These are phyloP conservation scores for Podospora pseudocomata DNA, from an alignment of 495 filamentous ascomycete genomes.

Conservation along the genomic window DNA sequence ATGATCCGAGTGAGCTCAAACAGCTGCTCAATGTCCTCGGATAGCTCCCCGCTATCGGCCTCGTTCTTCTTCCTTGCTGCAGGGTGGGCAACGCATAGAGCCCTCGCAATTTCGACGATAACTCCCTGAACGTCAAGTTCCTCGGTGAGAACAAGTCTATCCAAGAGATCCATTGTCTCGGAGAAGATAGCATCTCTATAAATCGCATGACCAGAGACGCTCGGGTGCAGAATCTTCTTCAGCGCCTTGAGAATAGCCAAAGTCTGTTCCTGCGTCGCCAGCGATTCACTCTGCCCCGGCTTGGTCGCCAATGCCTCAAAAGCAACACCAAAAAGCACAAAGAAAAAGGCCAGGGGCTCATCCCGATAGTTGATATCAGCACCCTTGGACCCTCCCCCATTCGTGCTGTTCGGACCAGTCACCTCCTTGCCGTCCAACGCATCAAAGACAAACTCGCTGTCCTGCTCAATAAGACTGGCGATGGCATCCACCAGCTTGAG, in stretches of 20 bases:
- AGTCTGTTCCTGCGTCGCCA: slow-evolving; percentile 73
- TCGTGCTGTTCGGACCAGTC: slow-evolving; percentile 40
- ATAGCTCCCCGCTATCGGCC: slow-evolving; percentile 67
- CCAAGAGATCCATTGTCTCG: slow-evolving; percentile 93
- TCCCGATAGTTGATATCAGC: slow-evolving; percentile 94
- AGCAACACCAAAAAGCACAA: slow-evolving; percentile 92
- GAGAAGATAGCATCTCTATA: slow-evolving; percentile 95
- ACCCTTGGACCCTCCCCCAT: slow-evolving; percentile 46
- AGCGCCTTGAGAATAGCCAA: slow-evolving; percentile 86
- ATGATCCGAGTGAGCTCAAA: slow-evolving; percentile 96
- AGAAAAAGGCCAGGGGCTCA: slow-evolving; percentile 98
- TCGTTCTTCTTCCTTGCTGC: slow-evolving; percentile 70
- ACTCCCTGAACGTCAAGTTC: slow-evolving; percentile 82
- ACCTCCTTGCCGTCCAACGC: slow-evolving; percentile 84
- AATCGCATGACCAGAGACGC: slow-evolving; percentile 94
- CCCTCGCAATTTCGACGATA: slow-evolving; percentile 88
- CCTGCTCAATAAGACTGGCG: slow-evolving; percentile 93
- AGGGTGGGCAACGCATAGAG: slow-evolving; percentile 84
- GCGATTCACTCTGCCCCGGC: slow-evolving; percentile 61
- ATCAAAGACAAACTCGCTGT: slow-evolving; percentile 96
- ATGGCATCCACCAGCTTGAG: slow-evolving; percentile 95
- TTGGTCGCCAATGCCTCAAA: slow-evolving; percentile 90
- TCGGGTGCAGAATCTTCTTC: slow-evolving; percentile 89
- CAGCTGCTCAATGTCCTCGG: slow-evolving; percentile 95
- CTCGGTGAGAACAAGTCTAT: slow-evolving; percentile 89